Evolutionary conservation across 148 eudicot genomes (phyloP), one percentile per base, ranked within the genome.

Genomic region (Amaranthus hypochondriacus): DNA sequence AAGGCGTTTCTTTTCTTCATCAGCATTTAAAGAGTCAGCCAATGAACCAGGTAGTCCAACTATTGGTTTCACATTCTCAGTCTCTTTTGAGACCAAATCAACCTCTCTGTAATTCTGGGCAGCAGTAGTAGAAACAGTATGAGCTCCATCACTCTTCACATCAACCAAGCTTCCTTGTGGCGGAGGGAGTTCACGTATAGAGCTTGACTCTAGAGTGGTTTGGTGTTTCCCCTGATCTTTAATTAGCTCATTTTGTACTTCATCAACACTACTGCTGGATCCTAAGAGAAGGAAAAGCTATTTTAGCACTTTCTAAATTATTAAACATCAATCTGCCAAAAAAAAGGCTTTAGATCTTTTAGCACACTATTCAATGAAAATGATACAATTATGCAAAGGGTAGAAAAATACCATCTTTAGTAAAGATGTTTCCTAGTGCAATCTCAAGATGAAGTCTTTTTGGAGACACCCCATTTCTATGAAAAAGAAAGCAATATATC

Each of bases 381-480:
- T 4, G 4, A 9, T 11, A 47, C 6, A 59, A 9, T 56, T 55
- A 43, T 61, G 13, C 49, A 68, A 53, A 71, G 66, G 7, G 43
- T 49, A n/a, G 60, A 21, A 62, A 71, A 51, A 42, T 81, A 92
- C 96, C 99, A 84, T 92, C 94, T 81, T 83, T 89, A 1, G 85
- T 64, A 53, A 78, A 78, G 48, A 81, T 80, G 75, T 85, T 87
- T 74, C 97, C 97, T 72, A 95, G 92, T 51, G 99, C 99, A 82
- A 89, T 86, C 71, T 95, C 97, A 77, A 95, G 96, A 84, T 95
- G 96, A 77, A 86, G 79, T 71, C 82, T 84, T 75, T 95, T 92
- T 9, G 99, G 99, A 87, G 83, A 80, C 82, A 92, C 60, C 77
- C 92, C 94, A 75, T 92, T 87, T 77, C 99, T 95, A 88, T 71